Evolutionary conservation across 352 stramenopile species (phyloP).

Genomic region (Phytophthora europaea): DNA sequence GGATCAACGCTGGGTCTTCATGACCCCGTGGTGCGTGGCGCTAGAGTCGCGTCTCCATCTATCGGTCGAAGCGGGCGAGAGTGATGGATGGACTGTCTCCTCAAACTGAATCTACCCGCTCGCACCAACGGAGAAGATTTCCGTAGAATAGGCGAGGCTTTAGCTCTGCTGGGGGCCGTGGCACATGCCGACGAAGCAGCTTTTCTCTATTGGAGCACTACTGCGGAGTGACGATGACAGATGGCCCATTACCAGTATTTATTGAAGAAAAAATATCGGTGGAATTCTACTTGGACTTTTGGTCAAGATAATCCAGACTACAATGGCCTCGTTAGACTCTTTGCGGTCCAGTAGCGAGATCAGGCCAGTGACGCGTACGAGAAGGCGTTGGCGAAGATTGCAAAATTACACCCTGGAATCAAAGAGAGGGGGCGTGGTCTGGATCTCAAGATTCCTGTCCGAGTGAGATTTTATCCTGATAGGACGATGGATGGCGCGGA

Average conservation of each 20-base stretch:
- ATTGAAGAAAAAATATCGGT: neutral
- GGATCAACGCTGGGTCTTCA: neutral
- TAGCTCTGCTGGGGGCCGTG: neutral
- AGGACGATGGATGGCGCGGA: neutral
- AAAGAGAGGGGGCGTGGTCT: neutral
- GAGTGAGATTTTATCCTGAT: neutral
- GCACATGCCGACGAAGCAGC: neutral
- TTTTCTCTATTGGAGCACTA: neutral
- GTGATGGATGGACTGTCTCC: neutral
- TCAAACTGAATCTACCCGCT: neutral
- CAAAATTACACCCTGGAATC: neutral
- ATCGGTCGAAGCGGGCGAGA: neutral
- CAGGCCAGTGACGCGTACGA: neutral
- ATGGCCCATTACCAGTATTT: neutral
- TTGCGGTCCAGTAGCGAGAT: neutral
- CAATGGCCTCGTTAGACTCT: neutral
- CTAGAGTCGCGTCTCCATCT: neutral
- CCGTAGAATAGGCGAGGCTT: neutral
- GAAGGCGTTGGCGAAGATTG: neutral
- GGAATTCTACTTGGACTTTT: too few species aligned
- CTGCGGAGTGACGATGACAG: neutral
- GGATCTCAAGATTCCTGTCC: neutral
- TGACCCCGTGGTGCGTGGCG: neutral
- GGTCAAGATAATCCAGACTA: too few species aligned
- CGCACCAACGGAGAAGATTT: neutral